Conservation (phyloP, 768 basidiomycete species). For the Cyathus striatus region DNA sequence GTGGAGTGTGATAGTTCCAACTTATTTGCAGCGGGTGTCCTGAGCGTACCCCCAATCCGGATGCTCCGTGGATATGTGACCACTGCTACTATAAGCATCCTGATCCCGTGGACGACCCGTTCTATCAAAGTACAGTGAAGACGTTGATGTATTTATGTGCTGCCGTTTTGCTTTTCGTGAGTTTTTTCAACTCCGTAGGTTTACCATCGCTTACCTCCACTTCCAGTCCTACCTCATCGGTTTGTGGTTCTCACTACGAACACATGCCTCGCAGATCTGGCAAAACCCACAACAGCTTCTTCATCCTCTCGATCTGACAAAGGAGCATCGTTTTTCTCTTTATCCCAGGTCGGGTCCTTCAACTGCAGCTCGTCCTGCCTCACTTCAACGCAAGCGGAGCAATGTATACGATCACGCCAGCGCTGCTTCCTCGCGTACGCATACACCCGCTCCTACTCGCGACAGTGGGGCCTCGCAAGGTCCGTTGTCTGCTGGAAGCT, state of each 20-base stretch:
- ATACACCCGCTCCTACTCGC: constrained; percentile 31
- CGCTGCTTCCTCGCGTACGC: constrained; percentile 30
- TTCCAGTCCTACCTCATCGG: constrained; percentile 91
- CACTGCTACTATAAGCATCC: constrained; percentile 95
- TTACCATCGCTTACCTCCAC: constrained; percentile 4
- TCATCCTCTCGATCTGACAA: constrained; percentile 55
- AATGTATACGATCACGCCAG: constrained; percentile 22
- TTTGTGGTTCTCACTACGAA: constrained; percentile 97
- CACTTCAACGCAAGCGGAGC: constrained; percentile 43
- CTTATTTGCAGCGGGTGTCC: constrained; percentile 83
- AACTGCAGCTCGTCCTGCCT: constrained; percentile 19
- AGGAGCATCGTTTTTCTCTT: constrained; percentile 50
- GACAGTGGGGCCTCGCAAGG: constrained; percentile 19
- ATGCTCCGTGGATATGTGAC: constrained; percentile 77
- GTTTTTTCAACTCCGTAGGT: constrained; percentile 22
- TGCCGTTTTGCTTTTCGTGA: constrained; percentile 79
- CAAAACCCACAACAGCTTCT: constrained; percentile 90
- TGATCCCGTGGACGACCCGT: constrained; percentile 88
- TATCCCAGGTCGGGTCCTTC: constrained; percentile 56
- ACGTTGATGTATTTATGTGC: constrained; percentile 96
- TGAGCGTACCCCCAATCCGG: constrained; percentile 26
- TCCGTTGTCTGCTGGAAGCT: constrained; percentile 3
- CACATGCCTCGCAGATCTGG: constrained; percentile 98
- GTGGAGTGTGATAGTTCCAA: constrained; percentile 60
- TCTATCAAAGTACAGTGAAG: constrained; percentile 95